phyloP scores from a whole-genome alignment of 2,329 filamentous ascomycete genomes.

The Alternaria brassicicola region DNA sequence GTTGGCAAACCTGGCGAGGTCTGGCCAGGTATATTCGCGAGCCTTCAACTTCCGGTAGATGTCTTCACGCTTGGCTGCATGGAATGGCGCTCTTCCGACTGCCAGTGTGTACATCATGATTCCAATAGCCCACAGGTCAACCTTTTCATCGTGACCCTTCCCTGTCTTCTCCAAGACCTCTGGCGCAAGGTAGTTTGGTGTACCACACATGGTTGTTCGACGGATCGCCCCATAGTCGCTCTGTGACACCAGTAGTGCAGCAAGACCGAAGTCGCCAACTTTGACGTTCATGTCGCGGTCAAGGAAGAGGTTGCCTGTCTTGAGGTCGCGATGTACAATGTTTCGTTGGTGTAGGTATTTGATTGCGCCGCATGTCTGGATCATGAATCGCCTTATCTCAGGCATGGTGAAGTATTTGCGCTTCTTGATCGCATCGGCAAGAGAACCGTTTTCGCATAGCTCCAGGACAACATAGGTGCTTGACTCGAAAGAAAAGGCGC shows the following conservation, averaged over 20 bases:
- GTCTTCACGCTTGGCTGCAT: conserved; percentile 86
- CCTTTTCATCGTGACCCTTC: conserved; percentile 95
- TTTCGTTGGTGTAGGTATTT: conserved; percentile 97
- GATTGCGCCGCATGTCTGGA: conserved; percentile 94
- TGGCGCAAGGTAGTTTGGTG: conserved; percentile 96
- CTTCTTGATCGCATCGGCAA: conserved; percentile 97
- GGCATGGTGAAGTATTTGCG: conserved; percentile 89
- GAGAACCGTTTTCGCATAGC: conserved; percentile 90
- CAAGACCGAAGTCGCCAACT: conserved; percentile 95
- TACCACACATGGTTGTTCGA: conserved; percentile 92
- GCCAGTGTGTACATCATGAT: conserved; percentile 99
- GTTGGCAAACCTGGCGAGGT: conserved; percentile 67
- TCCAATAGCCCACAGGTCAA: conserved; percentile 97
- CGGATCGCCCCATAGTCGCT: conserved; percentile 82
- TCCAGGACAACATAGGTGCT: conserved; percentile 95
- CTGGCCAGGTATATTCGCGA: conserved; percentile 81
- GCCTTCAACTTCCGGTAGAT: conserved; percentile 74
- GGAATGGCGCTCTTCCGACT: conserved; percentile 94
- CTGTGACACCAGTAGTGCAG: conserved; percentile 87
- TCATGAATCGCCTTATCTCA: conserved; percentile 89
- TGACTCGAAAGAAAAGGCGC: conserved; percentile 87
- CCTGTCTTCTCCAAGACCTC: conserved; percentile 94
- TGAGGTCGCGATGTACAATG: conserved; percentile 94
- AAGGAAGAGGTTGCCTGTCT: conserved; percentile 97
- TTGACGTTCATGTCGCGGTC: conserved; percentile 97